phyloP scores from a whole-genome alignment of 345 rosid genomes.

The Lepidium sativum region DNA sequence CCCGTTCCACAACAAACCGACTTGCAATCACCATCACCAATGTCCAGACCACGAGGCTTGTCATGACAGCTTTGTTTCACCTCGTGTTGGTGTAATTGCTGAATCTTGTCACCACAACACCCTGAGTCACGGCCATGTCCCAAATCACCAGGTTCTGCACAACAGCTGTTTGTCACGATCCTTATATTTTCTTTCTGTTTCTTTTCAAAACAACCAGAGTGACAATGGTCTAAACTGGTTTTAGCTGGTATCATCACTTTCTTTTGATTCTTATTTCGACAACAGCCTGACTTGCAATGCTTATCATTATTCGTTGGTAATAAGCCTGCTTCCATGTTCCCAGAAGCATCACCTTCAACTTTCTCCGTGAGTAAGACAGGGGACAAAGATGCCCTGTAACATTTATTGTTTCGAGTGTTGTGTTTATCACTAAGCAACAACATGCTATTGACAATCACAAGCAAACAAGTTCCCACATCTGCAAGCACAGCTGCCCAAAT shows the following conservation, averaged over 20 bases:
- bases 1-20: conserved; percentile 16
- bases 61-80: conserved; percentile 15
- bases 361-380: background rate
- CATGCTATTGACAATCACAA: conserved; percentile 86
- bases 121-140: conserved; percentile 2
- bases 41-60: background rate
- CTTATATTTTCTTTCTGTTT: conserved; percentile 10
- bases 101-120: conserved; percentile 21
- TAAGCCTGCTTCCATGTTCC: conserved; percentile 19
- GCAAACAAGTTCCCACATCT: conserved; percentile 80
- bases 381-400: background rate
- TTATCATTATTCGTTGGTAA: conserved; percentile 5
- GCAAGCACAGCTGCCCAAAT: conserved; percentile 90
- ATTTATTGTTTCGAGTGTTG: background rate
- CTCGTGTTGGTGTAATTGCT: background rate
- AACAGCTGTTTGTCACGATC: conserved; percentile 1
- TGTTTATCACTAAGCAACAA: conserved; percentile 35
- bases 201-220: conserved; percentile 24
- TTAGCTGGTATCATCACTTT: background rate
- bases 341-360: conserved; percentile 6
- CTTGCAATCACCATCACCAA: conserved; percentile 3
- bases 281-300: conserved; percentile 24
- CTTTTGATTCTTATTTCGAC: conserved; percentile 16
- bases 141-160: background rate
- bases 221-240: conserved; percentile 2